Evolutionary conservation across 1,284 basidiomycete genomes (phyloP).

Genomic region (Ustilago cynodontis): DNA sequence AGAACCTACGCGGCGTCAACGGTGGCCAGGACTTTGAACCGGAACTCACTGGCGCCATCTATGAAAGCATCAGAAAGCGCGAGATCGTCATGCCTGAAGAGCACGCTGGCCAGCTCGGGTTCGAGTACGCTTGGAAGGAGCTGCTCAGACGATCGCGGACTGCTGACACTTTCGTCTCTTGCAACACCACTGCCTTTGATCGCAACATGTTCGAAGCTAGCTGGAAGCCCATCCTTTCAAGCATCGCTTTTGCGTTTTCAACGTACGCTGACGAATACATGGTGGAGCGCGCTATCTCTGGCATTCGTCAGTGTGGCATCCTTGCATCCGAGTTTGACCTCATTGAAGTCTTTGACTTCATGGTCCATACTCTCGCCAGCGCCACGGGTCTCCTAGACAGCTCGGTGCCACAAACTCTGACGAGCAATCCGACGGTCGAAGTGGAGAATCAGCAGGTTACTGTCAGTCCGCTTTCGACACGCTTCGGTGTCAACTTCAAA

Average conservation of each 20-base stretch:
- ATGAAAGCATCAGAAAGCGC: slow-evolving; percentile 90
- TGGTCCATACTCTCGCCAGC: slow-evolving; percentile 82
- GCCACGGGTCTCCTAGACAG: slow-evolving; percentile 61
- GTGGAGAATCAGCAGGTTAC: slow-evolving; percentile 90
- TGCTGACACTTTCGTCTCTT: slow-evolving; percentile 83
- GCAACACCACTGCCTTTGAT: slow-evolving; percentile 85
- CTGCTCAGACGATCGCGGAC: slow-evolving; percentile 84
- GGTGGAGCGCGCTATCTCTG: slow-evolving; percentile 92
- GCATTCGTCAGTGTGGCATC: slow-evolving; percentile 94
- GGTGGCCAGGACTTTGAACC: slow-evolving; percentile 84
- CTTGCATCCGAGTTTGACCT: slow-evolving; percentile 88
- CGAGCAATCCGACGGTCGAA: slow-evolving; percentile 89
- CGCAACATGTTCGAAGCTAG: slow-evolving; percentile 89
- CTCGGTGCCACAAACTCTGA: slow-evolving; percentile 67
- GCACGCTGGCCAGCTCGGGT: slow-evolving; percentile 94
- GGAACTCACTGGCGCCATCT: slow-evolving; percentile 88
- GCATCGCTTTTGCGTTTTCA: slow-evolving; percentile 77
- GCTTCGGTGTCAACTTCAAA: slow-evolving; percentile 95
- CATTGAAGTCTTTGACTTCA: slow-evolving; percentile 95
- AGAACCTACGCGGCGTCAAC: slow-evolving; percentile 93
- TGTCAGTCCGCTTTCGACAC: slow-evolving; percentile 89
- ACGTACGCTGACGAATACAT: slow-evolving; percentile 96
- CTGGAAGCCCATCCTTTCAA: slow-evolving; percentile 90
- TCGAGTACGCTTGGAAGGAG: slow-evolving; percentile 99
- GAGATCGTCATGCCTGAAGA: slow-evolving; percentile 99